These are phyloP conservation scores for Furcasterigmium furcatum DNA, from an alignment of 2,329 filamentous ascomycete genomes.

Conservation along the genomic window DNA sequence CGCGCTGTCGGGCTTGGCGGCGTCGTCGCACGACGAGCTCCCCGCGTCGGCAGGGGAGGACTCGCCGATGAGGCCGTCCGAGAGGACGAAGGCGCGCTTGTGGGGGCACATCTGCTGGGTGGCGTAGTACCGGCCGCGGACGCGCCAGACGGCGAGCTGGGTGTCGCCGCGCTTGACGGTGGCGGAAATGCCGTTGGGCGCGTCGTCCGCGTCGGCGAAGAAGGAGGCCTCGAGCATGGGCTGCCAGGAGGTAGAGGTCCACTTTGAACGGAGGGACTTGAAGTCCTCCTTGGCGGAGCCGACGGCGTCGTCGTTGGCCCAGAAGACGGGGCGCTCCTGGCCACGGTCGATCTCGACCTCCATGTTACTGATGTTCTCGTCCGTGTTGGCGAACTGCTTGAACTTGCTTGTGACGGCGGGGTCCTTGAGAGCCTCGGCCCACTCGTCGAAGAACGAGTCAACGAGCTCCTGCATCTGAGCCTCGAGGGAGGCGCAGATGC, in stretches of 20 bases:
- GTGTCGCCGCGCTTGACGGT: slow-evolving; percentile 85
- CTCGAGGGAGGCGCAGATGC: slow-evolving; percentile 80
- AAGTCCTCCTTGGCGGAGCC: slow-evolving; percentile 67
- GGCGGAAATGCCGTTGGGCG: slow-evolving; percentile 70
- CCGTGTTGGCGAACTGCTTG: slow-evolving; percentile 80
- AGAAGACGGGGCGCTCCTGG: slow-evolving; percentile 73
- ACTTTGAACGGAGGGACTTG: slow-evolving; percentile 58
- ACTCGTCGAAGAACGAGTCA: slow-evolving; percentile 84
- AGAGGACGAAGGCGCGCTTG: slow-evolving; percentile 85
- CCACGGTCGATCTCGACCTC: slow-evolving; percentile 70
- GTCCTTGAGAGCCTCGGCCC: slow-evolving; percentile 75
- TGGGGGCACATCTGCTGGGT: slow-evolving; percentile 95
- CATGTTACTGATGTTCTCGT: slow-evolving; percentile 64
- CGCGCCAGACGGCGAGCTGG: slow-evolving; percentile 82
- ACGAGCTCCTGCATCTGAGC: slow-evolving; percentile 85
- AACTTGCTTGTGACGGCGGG: slow-evolving; percentile 69
- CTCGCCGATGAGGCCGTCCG: slow-evolving; percentile 79
- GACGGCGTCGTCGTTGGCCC: slow-evolving; percentile 56
- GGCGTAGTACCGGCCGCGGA: slow-evolving; percentile 77
- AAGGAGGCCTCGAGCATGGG: slow-evolving; percentile 69
- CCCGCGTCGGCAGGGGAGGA: slow-evolving; percentile 26
- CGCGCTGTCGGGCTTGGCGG: slow-evolving; percentile 25
- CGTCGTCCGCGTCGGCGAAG: slow-evolving; percentile 61
- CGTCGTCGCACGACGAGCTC: slow-evolving; percentile 20
- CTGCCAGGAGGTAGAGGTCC: slow-evolving; percentile 71